Conservation (phyloP, 2,329 filamentous ascomycete species). For the Aaosphaeria arxii region DNA sequence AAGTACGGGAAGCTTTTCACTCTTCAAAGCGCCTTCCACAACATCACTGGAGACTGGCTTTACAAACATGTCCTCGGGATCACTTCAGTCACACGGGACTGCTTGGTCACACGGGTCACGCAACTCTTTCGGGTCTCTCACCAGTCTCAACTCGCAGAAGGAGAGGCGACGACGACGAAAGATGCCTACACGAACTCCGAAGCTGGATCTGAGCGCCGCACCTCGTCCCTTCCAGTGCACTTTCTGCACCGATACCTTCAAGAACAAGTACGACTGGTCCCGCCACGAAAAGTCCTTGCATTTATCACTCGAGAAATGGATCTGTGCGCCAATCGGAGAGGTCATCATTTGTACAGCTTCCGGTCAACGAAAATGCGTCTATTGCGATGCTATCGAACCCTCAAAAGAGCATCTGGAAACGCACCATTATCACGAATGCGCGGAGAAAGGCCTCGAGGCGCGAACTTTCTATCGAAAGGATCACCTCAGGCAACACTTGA, state of each 20-base stretch:
- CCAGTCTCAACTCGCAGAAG: constrained; percentile 51
- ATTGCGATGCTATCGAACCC: constrained; percentile 55
- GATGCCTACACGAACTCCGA: constrained; percentile 37
- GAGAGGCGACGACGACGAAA: constrained; percentile 57
- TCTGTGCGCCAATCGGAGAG: constrained; percentile 58
- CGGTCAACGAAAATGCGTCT: constrained; percentile 58
- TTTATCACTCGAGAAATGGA: constrained; percentile 41
- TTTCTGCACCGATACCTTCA: constrained; percentile 39
- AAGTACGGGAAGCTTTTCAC: constrained; percentile 48
- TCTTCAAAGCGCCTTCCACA: constrained; percentile 51
- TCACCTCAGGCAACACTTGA: constrained; percentile 59
- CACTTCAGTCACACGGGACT: constrained; percentile 54
- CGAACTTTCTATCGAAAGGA: constrained; percentile 63
- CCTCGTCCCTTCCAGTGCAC: constrained; percentile 36
- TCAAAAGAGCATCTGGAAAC: constrained; percentile 55
- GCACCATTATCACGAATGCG: constrained; percentile 62
- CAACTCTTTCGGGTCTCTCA: constrained; percentile 56
- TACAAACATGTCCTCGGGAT: constrained; percentile 51
- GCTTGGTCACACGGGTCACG: constrained; percentile 57
- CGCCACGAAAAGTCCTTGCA: constrained; percentile 41
- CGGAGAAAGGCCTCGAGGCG: constrained; percentile 63
- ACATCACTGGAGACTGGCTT: constrained; percentile 53
- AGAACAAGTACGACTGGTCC: constrained; percentile 41
- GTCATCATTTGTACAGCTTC: constrained; percentile 56
- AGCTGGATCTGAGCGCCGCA: constrained; percentile 16